Percentiles rank a stretch among this genome's conserved stretches.
Conservation (phyloP, 345 rosid species). For the Capsella bursapastoris region DNA sequence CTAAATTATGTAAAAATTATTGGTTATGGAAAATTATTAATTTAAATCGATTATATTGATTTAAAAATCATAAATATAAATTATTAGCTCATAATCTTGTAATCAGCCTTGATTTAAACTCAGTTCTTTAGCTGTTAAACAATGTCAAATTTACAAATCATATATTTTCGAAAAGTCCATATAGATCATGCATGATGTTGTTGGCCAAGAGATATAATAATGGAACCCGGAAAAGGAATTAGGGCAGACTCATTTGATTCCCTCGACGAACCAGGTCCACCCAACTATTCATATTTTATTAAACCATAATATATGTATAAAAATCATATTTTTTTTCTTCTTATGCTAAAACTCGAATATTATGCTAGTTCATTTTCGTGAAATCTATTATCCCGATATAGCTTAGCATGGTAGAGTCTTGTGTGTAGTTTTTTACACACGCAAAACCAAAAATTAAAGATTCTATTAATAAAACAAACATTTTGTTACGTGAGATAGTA, state of each 20-base stretch:
- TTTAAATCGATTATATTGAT: background rate
- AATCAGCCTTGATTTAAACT: background rate
- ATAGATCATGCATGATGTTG: conserved; percentile 30
- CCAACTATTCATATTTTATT: conserved; percentile 10
- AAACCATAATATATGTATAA: background rate
- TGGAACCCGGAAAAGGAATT: conserved; percentile 30
- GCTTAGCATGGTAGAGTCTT: background rate
- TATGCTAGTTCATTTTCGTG: background rate
- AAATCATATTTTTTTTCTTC: no score
- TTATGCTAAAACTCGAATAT: conserved; percentile 6
- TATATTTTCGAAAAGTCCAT: conserved; percentile 15
- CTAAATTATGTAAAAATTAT: background rate
- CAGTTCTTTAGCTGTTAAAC: background rate
- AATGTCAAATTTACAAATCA: background rate
- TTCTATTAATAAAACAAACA: background rate
- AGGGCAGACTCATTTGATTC: conserved; percentile 34
- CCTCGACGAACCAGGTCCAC: conserved; percentile 32
- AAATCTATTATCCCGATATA: background rate
- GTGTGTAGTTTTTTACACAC: background rate
- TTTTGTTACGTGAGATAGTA: background rate
- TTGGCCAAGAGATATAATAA: conserved; percentile 29
- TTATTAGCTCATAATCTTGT: background rate
- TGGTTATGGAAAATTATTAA: background rate
- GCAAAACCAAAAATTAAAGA: background rate
- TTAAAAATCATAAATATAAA: background rate